phyloP scores from a whole-genome alignment of 352 stramenopile genomes.

The Plasmopara viticola region DNA sequence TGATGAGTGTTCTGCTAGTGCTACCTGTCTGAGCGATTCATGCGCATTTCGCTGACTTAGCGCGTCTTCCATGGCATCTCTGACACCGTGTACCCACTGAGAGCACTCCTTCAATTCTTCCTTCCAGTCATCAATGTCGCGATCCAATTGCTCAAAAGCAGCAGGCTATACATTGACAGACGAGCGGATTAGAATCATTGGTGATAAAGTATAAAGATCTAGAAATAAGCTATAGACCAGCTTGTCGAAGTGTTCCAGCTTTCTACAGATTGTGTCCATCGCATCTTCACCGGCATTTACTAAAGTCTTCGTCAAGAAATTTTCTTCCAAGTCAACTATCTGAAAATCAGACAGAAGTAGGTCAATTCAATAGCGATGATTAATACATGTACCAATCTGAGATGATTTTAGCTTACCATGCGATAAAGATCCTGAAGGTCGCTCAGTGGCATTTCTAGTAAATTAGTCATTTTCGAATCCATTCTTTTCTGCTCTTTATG shows the following conservation, averaged over 20 bases:
- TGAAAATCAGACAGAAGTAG: constrained; percentile 11
- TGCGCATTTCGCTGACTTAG: constrained; percentile 25
- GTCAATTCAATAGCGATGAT: neutral
- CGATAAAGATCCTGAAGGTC: constrained; percentile 26
- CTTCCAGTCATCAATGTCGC: constrained; percentile 40
- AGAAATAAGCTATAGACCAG: constrained; percentile 25
- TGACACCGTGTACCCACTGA: constrained; percentile 46
- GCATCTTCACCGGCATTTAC: constrained; percentile 65
- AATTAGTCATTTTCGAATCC: constrained; percentile 18
- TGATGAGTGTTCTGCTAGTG: constrained; percentile 14
- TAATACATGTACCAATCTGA: neutral
- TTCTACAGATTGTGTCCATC: constrained; percentile 58
- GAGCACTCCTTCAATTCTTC: constrained; percentile 39
- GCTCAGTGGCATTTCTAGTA: constrained; percentile 15
- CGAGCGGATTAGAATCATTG: neutral
- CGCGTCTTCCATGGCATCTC: constrained; percentile 21
- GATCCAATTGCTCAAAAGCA: constrained; percentile 25
- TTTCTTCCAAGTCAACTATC: constrained; percentile 26
- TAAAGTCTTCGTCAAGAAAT: constrained; percentile 42
- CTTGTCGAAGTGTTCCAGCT: constrained; percentile 27
- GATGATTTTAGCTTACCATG: constrained; percentile 20
- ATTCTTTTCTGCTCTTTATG: constrained; percentile 21
- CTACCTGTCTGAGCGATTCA: constrained; percentile 8
- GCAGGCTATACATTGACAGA: constrained; percentile 12
- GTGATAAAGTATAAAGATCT: neutral